Conservation (phyloP, 257 asterid genomes). For the Knoxia roxburghii region DNA sequence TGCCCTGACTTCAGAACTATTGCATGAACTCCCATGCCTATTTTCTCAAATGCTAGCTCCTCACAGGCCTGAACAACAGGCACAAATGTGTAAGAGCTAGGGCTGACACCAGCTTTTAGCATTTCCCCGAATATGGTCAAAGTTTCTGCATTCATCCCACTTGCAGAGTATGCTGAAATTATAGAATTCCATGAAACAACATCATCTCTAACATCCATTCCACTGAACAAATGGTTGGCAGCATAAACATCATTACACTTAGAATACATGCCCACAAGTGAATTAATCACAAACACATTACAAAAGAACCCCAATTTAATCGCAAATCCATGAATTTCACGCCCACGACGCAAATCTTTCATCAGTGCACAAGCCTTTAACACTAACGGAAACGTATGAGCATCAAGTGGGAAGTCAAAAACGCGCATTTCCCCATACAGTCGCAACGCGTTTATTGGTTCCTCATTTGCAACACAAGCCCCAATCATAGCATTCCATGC, state of each 20-base stretch:
- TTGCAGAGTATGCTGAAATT: constrained; percentile 45
- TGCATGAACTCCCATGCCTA: constrained; percentile 51
- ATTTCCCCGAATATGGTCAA: constrained; percentile 42
- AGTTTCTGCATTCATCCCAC: constrained; percentile 46
- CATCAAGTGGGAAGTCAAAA: constrained; percentile 42
- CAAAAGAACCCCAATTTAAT: constrained; percentile 40
- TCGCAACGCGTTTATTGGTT: constrained; percentile 42
- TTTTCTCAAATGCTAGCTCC: constrained; percentile 37
- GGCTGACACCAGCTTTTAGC: constrained; percentile 36
- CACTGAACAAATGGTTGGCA: constrained; percentile 42
- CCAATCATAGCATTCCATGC: constrained; percentile 84
- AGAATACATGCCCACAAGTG: constrained; percentile 54
- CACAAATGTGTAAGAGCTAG: constrained; percentile 66
- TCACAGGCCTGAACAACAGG: constrained; percentile 72
- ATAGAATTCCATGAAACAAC: constrained; percentile 72
- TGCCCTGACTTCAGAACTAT: constrained; percentile 36
- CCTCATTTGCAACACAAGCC: constrained; percentile 48
- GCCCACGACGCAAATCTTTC: constrained; percentile 35
- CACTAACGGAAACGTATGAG: constrained; percentile 48
- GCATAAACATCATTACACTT: constrained; percentile 45
- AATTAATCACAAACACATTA: constrained; percentile 47
- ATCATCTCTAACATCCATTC: constrained; percentile 38
- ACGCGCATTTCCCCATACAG: constrained; percentile 48
- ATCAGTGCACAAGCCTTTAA: constrained; percentile 55
- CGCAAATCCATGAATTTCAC: constrained; percentile 59